phyloP scores from a whole-genome alignment of 306 rosid species.

The Arachis hypogaea region DNA sequence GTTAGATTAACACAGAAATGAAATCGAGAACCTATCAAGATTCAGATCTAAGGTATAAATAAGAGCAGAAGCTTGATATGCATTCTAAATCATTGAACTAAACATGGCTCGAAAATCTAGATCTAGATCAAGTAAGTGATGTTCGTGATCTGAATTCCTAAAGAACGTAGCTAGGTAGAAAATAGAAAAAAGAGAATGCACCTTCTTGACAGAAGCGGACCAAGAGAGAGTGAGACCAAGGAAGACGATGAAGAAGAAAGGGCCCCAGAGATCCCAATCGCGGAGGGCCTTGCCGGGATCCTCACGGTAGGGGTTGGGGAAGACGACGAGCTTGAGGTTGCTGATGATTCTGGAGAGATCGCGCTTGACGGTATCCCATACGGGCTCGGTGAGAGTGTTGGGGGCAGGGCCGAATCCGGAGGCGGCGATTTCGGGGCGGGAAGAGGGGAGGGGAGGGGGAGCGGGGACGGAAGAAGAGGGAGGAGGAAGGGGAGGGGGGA shows the following conservation, averaged over 20 bases:
- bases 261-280: constrained; percentile 99
- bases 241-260: constrained; percentile 95
- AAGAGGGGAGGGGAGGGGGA: constrained; percentile 38
- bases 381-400: constrained; percentile 93
- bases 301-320: constrained; percentile 90
- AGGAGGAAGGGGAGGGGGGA: constrained; percentile 46
- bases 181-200: not conserved
- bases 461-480: constrained; percentile 34
- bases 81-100: not conserved
- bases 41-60: constrained; percentile 1
- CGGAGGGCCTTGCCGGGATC: constrained; percentile 96
- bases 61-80: not conserved
- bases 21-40: constrained; percentile 1
- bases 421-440: constrained; percentile 31
- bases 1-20: not conserved
- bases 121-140: not conserved
- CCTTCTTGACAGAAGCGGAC: constrained; percentile 99
- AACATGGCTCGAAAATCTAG: not conserved
- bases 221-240: constrained; percentile 89
- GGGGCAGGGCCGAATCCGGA: constrained; percentile 78
- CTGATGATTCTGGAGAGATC: constrained; percentile 94
- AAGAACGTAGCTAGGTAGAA: not conserved
- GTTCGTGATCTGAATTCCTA: constrained; percentile 1
- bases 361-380: constrained; percentile 92
- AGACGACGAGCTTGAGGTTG: constrained; percentile 94